phyloP scores from a whole-genome alignment of 2,329 filamentous ascomycete species.

The Cercospora canescens region DNA sequence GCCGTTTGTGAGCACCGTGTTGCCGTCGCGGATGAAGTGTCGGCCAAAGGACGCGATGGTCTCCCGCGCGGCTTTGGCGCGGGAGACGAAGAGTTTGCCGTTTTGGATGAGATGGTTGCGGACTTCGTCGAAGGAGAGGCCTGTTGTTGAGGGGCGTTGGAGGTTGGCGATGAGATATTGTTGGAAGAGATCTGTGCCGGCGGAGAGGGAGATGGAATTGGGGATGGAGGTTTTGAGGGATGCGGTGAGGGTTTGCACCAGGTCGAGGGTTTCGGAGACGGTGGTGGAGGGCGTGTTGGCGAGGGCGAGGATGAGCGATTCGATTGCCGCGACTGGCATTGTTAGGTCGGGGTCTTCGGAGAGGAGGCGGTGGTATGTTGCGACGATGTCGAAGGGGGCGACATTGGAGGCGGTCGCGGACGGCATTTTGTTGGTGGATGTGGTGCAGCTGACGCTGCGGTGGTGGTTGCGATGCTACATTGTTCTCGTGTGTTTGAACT shows the following conservation, averaged over 20 bases:
- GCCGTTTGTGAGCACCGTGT: constrained; percentile 85
- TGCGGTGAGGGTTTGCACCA: constrained; percentile 74
- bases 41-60: constrained; percentile 79
- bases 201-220: constrained; percentile 89
- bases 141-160: constrained; percentile 49
- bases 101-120: constrained; percentile 82
- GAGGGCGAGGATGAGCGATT: constrained; percentile 84
- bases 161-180: constrained; percentile 82
- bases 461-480: constrained; percentile 4
- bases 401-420: constrained; percentile 1
- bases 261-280: constrained; percentile 89
- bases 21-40: constrained; percentile 75
- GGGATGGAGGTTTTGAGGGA: constrained; percentile 75
- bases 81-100: constrained; percentile 79
- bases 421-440: neutral
- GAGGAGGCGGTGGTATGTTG: constrained; percentile 65
- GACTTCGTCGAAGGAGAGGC: constrained; percentile 77
- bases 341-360: constrained; percentile 77
- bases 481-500: constrained; percentile 1
- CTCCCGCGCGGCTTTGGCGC: constrained; percentile 81
- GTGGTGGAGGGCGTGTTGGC: constrained; percentile 78
- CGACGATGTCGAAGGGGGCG: constrained; percentile 55
- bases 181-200: constrained; percentile 93
- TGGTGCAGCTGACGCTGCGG: constrained; percentile 12
- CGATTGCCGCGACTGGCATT: constrained; percentile 93